Evolutionary conservation across 805 yeast species (phyloP), one percentile per base, ranked within the genome.

Genomic region (Metschnikowia cerradonensis): DNA sequence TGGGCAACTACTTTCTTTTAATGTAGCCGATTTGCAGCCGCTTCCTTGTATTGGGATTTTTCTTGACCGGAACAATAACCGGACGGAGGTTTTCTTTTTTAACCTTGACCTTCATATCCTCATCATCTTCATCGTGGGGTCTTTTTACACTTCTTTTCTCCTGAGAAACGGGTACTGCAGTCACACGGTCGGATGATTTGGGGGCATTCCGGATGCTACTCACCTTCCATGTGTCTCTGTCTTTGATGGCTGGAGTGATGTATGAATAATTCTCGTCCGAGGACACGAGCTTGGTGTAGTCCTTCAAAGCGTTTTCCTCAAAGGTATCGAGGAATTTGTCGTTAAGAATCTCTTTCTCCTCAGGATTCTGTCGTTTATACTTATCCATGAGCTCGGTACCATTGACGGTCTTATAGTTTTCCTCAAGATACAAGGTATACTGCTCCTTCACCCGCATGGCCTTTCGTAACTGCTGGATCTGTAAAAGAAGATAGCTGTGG

Each of bases 361-460:
- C 55, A 2, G 52, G 52, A 35, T 58, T 54, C 44, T 58, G 59
- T 6, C 60, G 47, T 31, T 49, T 51, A 54, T 66, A 73, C 47
- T 63, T 66, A 31, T 55, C 57, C 33, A 73, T 60, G 32, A 70
- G 57, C 39, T 70, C 75, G 4, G 60, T 55, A 2, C 75, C 75
- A 49, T 70, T 68, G 37, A 67, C 57, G 3, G 65, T 60, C 48
- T 60, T 66, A 53, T 68, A 70, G 54, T 71, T 73, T 41, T 68
- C 72, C 26, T 61, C 55, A 37, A 72, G 57, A 39, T 67, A 73
- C 51, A 55, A 56, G 42, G 58, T 63, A 52, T 68, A 72, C 26
- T 62, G 59, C 49, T 72, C 77, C 48, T 68, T 69, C 5, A 51
- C 54, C 2, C 53, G 52, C 3, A 71, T 47, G 13, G 60, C 40